Base-by-base conservation (phyloP, 2,329 filamentous ascomycete species). In the Talaromyces albobiverticillius region DNA sequence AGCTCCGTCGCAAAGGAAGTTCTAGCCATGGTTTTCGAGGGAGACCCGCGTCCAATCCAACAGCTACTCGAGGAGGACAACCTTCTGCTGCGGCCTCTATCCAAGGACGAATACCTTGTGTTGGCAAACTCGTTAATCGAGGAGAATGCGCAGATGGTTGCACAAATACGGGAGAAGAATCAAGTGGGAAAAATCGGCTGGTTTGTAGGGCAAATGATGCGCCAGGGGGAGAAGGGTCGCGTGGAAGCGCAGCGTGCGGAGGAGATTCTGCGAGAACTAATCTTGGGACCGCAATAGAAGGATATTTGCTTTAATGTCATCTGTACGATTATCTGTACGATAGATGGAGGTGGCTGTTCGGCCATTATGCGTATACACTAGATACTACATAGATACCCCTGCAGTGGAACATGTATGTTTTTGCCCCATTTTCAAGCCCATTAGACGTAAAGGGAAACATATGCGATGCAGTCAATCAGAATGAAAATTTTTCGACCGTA, bases 151-250 rank as follows among this genome's bases (percentile, higher is more conserved):
- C 74, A 80, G 34, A 80, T 85, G 71, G 83, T 85, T 2, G 72
- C 76, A 51, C 79, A 84, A 50, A 84, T 88, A 47, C 73, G 78
- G 40, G 73, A 76, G 45, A 84, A 82, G 62, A 79, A 80, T 0
- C 82, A 86, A 59, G 72, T 75, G 26, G 82, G 83, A n/a, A 89
- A 88, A 67, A 67, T 86, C 6, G 84, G 83, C 62, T 88, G 81
- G 75, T 81, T 88, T 61, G 79, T 89, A 13, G 86, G 86, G 10
- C 82, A 86, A 67, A 86, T 88, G 81, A 84, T 88, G 71, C 75
- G 81, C 42, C 71, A 73, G 57, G 82, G 82, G 25, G 76, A 79
- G 25, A 81, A 83, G 56, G 84, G 84, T 1, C 81, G 81, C 1
- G 79, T 88, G 6, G 83, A 87, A 67, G 81, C 85, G 4, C 74